Evolutionary conservation across 768 basidiomycete species (phyloP), one percentile per base, ranked within the genome.

Genomic region (Lactarius indigo): DNA sequence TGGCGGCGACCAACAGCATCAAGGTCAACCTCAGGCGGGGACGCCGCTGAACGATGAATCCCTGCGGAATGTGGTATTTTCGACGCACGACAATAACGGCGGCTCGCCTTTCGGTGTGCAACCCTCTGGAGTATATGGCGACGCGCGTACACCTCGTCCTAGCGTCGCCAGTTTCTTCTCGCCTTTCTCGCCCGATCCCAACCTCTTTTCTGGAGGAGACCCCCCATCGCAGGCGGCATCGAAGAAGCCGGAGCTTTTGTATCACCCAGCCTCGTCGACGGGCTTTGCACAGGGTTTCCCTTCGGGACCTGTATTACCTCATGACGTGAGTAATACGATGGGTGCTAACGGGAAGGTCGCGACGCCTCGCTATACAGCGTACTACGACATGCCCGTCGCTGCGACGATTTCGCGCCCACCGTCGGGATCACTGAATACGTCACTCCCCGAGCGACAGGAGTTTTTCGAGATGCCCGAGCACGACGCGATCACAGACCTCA

Each of bases 161-260:
- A 47, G 68, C 28, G 13, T 66, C 9, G n/a, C 64, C 13, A 54
- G 63, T 13, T 67, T 69, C 41, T 92, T 92, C 75, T 88, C 89
- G 8, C 90, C 90, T 3, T 92, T 92, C 77, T 92, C 91, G 1
- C 90, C 90, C 10, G 90, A 92, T 71, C 86, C 88, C 10, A 87
- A 84, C 69, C 73, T 80, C 71, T 73, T 76, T 28, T 69, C 76
- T 5, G 78, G 81, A 66, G 75, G 74, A 54, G 68, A 75, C 69
- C 74, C 74, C 75, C 52, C 80, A 78, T 66, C 80, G 78, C 61
- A 77, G 76, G 35, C 75, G 69, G 47, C 74, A 74, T 42, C 75
- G 12, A 59, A 75, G 57, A 77, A 76, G 60, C 68, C 76, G n/a
- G 84, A 84, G 59, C 74, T 85, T 58, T 77, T 83, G 26, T 84